Percentiles rank a stretch among this genome's conserved stretches.
phyloP scores from a whole-genome alignment of 257 asterid species.

The Primulina huaijiensis region DNA sequence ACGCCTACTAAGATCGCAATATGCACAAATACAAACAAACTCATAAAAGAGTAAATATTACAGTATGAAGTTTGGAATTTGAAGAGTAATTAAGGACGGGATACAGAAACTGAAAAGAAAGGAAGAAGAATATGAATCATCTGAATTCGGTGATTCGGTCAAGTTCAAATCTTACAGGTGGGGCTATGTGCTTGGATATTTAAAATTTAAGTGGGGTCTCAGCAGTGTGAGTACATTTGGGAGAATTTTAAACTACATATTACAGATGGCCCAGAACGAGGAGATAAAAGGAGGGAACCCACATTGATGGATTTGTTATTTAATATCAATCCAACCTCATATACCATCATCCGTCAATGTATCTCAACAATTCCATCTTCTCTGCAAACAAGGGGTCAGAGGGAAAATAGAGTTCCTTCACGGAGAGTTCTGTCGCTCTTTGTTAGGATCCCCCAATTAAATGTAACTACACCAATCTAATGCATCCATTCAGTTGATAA shows the following conservation, averaged over 20 bases:
- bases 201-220: background rate
- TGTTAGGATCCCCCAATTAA: slow-evolving; percentile 13
- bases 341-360: background rate
- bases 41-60: background rate
- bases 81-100: background rate
- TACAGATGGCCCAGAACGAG: background rate
- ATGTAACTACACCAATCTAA: background rate
- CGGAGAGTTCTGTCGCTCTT: background rate
- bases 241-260: background rate
- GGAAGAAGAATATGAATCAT: too few species aligned
- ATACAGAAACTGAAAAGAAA: background rate
- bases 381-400: background rate
- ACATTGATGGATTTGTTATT: background rate
- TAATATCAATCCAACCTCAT: background rate
- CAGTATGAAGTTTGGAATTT: background rate
- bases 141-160: background rate
- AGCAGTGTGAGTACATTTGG: background rate
- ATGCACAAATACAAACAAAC: background rate
- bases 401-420: background rate
- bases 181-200: background rate
- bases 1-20: background rate
- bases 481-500: slow-evolving; percentile 11
- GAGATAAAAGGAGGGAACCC: background rate
- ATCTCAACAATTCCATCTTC: slow-evolving; percentile 3
- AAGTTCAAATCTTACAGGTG: background rate